A percentile compares a stretch with the other conserved stretches of the same genome.
Evolutionary conservation across 1,139 yeast species (phyloP).

Genomic region (Debaryomyces sp.): DNA sequence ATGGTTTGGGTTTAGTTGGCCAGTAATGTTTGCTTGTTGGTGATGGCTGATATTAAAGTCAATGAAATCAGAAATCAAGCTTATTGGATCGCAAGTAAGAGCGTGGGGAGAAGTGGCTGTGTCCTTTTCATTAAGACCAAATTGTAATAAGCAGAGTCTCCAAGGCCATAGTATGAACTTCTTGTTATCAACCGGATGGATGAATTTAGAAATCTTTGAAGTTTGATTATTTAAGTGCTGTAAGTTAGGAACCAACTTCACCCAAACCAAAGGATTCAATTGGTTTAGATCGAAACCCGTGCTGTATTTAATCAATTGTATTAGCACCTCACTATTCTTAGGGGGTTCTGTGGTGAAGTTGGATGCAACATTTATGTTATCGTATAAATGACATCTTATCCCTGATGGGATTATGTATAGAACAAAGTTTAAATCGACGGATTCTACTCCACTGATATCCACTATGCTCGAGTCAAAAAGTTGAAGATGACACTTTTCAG

Average conservation of each 20-base stretch:
- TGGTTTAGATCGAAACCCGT: conserved; percentile 48
- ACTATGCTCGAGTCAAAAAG: conserved; percentile 34
- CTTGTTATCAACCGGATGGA: conserved; percentile 54
- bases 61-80: conserved; percentile 39
- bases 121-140: conserved; percentile 36
- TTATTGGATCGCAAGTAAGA: conserved; percentile 29
- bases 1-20: conserved; percentile 11
- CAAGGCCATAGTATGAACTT: conserved; percentile 75
- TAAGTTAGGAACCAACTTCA: conserved; percentile 66
- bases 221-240: conserved; percentile 71
- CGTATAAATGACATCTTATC: conserved; percentile 62
- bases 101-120: conserved; percentile 16
- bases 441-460: conserved; percentile 17
- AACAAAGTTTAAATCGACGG: conserved; percentile 38
- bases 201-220: conserved; percentile 58
- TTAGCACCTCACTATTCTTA: conserved; percentile 49
- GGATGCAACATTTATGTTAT: conserved; percentile 41
- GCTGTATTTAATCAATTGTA: conserved; percentile 51
- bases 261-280: conserved; percentile 45
- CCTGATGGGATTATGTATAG: conserved; percentile 77
- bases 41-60: conserved; percentile 34
- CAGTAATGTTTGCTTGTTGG: conserved; percentile 12
- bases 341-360: conserved; percentile 54
- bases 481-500: conserved; percentile 27
- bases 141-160: conserved; percentile 62